Base-by-base conservation (phyloP, 148 eudicot genomes). In the Cornus suecica region DNA sequence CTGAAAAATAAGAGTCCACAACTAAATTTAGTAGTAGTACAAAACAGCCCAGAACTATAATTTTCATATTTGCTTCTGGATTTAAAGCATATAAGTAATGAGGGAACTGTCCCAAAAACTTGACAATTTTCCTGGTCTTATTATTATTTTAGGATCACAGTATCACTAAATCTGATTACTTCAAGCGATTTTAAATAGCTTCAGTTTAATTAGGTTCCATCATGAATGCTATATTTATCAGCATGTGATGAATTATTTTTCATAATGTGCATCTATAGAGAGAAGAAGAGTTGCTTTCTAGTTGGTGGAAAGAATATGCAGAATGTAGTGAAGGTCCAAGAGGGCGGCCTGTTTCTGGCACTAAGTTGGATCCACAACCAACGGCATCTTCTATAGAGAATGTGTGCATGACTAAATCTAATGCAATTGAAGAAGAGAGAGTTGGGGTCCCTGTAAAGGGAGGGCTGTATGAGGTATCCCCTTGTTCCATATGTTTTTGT, bases 391-490 rank as follows among this genome's bases (percentile, higher is more conserved):
- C 80, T 58, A 26, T 65, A 69, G 84, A 82, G 51, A 69, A 54
- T 72, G 63, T 73, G 69, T 61, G 68, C 64, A 65, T 82, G 48
- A 58, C 82, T 54, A 77, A 83, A 77, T 80, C 83, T 37, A 80
- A 76, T 76, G 66, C 79, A 70, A 74, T 77, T 72, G 99, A 90
- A 76, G 93, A 93, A 81, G 99, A 96, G 85, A 91, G 99, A 84
- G 99, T 96, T 72, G 99, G 99, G 61, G 99, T 96, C 71, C 94
- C 99, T 83, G 99, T 96, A 28, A 96, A 96, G 83, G 99, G 99
- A 80, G 99, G 99, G 56, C 83, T 96, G 30, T 93, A 96, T 80
- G 99, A 96, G 99, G 99, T 93, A 86, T 76, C 13, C 63, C 54
- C 74, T 75, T 45, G 72, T 72, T 34, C n/a, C 62, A 8, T 18